Evolutionary conservation across 176 grass and related monocot genomes (phyloP).

Genomic region (Juncus inflexus): DNA sequence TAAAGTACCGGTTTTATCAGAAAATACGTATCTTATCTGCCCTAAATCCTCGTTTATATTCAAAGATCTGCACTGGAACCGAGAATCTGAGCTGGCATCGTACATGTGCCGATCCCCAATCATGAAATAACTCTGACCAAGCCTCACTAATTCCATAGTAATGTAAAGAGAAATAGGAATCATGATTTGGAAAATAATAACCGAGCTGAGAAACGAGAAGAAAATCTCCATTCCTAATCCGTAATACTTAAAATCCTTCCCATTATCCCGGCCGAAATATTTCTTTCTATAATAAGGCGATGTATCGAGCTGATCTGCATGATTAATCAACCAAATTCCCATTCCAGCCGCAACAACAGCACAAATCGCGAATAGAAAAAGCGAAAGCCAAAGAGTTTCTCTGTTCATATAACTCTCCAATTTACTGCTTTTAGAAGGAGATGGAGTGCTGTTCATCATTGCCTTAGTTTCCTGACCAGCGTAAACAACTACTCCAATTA

Average conservation of each 20-base stretch:
- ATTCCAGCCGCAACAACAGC: constrained; percentile 94
- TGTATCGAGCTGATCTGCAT: constrained; percentile 71
- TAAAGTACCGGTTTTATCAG: constrained; percentile 96
- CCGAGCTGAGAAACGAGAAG: constrained; percentile 99
- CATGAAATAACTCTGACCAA: constrained; percentile 98
- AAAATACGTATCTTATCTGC: constrained; percentile 95
- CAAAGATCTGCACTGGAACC: constrained; percentile 98
- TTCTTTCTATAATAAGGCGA: constrained; percentile 94
- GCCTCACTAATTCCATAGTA: constrained; percentile 94
- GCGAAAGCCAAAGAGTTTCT: constrained; percentile 97
- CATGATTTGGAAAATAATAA: constrained; percentile 99
- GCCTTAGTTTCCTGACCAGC: constrained; percentile 99
- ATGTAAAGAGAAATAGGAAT: constrained; percentile 99
- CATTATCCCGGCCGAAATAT: constrained; percentile 69
- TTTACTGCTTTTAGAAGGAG: constrained; percentile 95
- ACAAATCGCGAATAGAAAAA: constrained; percentile 92
- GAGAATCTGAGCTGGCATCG: constrained; percentile 79
- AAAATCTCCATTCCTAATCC: constrained; percentile 90
- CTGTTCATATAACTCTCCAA: constrained; percentile 99
- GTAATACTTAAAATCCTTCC: constrained; percentile 93
- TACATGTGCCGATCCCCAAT: constrained; percentile 94
- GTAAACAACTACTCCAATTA: constrained; percentile 89
- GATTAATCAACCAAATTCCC: constrained; percentile 85
- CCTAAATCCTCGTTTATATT: constrained; percentile 99
- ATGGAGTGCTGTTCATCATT: constrained; percentile 96